Percentiles rank a stretch among this genome's conserved stretches.
phyloP scores from a whole-genome alignment of 2,329 filamentous ascomycete species.

The Lasiodiplodia sp. region DNA sequence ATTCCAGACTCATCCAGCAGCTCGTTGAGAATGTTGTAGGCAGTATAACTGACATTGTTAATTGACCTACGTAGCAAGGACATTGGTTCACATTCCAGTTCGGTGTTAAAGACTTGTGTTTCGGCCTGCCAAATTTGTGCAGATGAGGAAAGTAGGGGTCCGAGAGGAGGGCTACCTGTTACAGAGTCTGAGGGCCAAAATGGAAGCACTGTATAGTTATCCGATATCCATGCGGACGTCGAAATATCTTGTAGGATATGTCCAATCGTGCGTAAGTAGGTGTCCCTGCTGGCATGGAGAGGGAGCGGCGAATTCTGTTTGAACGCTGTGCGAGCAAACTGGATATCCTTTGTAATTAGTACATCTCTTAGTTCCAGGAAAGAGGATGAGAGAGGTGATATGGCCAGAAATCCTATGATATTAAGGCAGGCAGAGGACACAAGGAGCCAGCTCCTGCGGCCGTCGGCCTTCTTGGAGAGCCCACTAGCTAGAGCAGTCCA shows the following conservation, averaged over 20 bases:
- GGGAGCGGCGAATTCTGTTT: neutral
- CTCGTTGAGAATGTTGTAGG: neutral
- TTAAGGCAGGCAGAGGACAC: neutral
- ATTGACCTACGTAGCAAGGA: neutral
- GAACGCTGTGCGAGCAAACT: neutral
- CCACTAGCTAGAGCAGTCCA: neutral
- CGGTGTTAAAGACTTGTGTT: neutral
- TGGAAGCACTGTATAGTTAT: neutral
- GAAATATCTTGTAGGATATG: neutral
- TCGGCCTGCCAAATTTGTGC: neutral
- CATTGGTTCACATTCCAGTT: neutral
- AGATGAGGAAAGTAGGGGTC: neutral
- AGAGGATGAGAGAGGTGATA: neutral
- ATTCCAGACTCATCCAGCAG: neutral
- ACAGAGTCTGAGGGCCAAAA: neutral
- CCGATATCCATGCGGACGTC: slow-evolving; percentile 5
- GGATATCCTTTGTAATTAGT: neutral
- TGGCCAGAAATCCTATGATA: neutral
- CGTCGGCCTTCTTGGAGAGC: neutral
- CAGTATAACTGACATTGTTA: neutral
- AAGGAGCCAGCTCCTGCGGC: neutral
- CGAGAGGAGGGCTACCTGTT: neutral
- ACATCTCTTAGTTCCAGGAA: neutral
- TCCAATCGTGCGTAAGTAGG: neutral
- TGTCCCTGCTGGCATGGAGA: neutral